Percentiles rank a stretch among this genome's conserved stretches.
phyloP scores from a whole-genome alignment of 352 stramenopile species.

The Phytopythium chamaehyphon region DNA sequence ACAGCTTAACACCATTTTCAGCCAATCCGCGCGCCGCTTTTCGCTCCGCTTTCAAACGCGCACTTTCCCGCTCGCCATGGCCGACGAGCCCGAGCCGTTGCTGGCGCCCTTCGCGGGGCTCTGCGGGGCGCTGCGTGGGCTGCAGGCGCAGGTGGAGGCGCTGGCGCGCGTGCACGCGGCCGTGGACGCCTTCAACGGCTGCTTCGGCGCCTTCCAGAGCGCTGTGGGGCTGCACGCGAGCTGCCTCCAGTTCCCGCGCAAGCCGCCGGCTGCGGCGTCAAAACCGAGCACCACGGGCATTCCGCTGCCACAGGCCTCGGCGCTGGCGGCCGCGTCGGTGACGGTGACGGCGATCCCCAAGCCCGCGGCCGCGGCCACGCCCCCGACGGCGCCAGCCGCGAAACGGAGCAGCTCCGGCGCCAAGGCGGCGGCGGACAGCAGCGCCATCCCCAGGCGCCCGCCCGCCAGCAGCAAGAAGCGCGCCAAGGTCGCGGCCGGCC shows the following conservation, averaged over 20 bases:
- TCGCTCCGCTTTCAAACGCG: background rate
- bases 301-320: constrained; percentile 15
- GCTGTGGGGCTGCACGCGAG: constrained; percentile 75
- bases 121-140: constrained; percentile 53
- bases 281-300: constrained; percentile 28
- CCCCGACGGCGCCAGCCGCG: constrained; percentile 1
- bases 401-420: constrained; percentile 6
- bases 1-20: no score
- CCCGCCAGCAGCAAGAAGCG: constrained; percentile 13
- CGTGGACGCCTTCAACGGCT: constrained; percentile 70
- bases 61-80: background rate
- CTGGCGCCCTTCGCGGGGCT: constrained; percentile 51
- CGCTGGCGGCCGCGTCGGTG: no score
- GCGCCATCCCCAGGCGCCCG: constrained; percentile 2
- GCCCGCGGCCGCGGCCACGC: constrained; percentile 3
- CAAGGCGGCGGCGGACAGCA: constrained; percentile 6
- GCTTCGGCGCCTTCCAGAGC: constrained; percentile 72
- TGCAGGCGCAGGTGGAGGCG: constrained; percentile 62
- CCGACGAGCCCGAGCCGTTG: constrained; percentile 28
- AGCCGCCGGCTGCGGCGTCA: constrained; percentile 2
- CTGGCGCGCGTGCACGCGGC: constrained; percentile 65
- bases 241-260: constrained; percentile 57
- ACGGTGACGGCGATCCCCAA: background rate
- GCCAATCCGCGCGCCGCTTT: no score
- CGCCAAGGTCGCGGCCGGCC: constrained; percentile 5